phyloP scores from a whole-genome alignment of 2,329 filamentous ascomycete genomes.

The Microdochium trichocladiopsis region DNA sequence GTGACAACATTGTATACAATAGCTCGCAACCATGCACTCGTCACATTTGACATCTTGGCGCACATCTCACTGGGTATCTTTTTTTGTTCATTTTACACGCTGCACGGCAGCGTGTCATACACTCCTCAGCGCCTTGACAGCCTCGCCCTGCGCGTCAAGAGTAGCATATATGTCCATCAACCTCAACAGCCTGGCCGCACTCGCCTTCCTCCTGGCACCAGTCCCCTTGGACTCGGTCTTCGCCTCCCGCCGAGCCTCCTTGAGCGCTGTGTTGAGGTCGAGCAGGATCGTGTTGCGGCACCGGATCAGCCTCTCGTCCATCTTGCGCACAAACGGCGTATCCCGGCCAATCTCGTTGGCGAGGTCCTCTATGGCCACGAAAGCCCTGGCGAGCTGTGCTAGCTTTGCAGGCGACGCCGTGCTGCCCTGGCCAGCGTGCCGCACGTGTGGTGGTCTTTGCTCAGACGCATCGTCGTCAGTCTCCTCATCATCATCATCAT shows the following conservation, averaged over 20 bases:
- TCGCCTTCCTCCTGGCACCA: not conserved
- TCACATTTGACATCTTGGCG: not conserved
- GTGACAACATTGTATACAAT: not conserved
- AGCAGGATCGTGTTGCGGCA: constrained; percentile 51
- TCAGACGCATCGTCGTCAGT: constrained; percentile 15
- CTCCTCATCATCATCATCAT: constrained; percentile 19
- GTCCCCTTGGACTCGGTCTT: not conserved
- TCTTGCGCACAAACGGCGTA: constrained; percentile 41
- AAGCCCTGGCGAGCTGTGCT: constrained; percentile 36
- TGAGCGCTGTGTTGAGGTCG: constrained; percentile 43
- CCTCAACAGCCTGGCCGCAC: constrained; percentile 32
- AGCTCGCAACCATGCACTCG: not conserved
- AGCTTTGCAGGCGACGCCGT: constrained; percentile 30
- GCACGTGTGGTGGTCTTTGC: not conserved
- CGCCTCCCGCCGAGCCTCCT: constrained; percentile 21
- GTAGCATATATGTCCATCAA: constrained; percentile 46
- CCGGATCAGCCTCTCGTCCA: constrained; percentile 41
- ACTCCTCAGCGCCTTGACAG: constrained; percentile 40
- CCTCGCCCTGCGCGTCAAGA: constrained; percentile 44
- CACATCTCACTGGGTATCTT: not conserved
- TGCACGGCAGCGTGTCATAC: constrained; percentile 10
- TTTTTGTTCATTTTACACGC: constrained; percentile 3
- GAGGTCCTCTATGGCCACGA: constrained; percentile 31
- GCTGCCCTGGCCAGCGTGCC: not conserved
- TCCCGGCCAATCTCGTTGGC: constrained; percentile 37